phyloP scores from a whole-genome alignment of 73 alveolate species.

The Paramecium caudatum region DNA sequence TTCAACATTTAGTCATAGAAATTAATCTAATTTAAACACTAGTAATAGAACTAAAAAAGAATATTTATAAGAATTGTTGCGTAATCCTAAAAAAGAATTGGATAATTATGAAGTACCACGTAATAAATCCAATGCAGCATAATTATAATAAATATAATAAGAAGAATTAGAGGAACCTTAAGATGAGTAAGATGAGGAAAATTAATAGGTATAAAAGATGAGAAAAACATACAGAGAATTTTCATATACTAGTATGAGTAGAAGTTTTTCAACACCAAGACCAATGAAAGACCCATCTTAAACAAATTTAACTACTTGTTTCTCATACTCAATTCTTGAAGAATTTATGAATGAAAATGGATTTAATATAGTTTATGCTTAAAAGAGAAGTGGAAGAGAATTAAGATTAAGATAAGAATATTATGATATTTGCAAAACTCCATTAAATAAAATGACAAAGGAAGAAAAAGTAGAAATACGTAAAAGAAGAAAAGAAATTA shows the following conservation, averaged over 20 bases:
- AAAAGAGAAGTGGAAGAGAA: conserved; percentile 73
- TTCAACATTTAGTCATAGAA: conserved; percentile 39
- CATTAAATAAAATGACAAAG: conserved; percentile 77
- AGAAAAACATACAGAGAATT: conserved; percentile 7
- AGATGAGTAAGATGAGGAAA: neutral
- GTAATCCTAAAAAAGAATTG: conserved; percentile 30
- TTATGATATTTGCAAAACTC: conserved; percentile 79
- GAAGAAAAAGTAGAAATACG: conserved; percentile 76
- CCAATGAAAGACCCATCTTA: neutral
- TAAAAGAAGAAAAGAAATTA: conserved; percentile 74
- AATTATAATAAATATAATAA: neutral
- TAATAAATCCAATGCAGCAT: neutral
- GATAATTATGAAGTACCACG: conserved; percentile 24
- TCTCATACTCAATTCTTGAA: conserved; percentile 88
- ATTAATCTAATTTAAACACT: neutral
- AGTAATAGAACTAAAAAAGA: conserved; percentile 49
- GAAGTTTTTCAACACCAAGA: neutral
- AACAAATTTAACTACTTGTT: conserved; percentile 84
- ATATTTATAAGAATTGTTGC: conserved; percentile 7
- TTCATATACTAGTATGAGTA: neutral
- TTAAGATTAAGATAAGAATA: conserved; percentile 83
- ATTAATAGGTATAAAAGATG: neutral
- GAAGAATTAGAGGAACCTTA: neutral
- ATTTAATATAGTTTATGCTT: conserved; percentile 73
- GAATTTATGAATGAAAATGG: conserved; percentile 80